phyloP scores from a whole-genome alignment of 306 rosid species.

The Ammopiptanthus mongolicus region DNA sequence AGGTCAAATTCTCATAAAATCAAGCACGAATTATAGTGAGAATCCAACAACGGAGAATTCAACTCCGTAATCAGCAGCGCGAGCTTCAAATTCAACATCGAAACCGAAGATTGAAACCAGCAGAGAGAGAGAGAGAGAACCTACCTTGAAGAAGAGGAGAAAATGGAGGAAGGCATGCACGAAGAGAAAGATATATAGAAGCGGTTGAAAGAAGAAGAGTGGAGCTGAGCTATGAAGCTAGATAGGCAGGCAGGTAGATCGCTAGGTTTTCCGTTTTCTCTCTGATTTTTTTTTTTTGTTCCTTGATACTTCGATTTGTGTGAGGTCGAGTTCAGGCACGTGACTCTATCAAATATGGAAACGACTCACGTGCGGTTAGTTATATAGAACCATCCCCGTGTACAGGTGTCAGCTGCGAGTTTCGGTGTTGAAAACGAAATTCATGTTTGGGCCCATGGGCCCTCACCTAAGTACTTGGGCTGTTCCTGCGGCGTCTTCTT shows the following conservation, averaged over 20 bases:
- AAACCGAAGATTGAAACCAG: not conserved
- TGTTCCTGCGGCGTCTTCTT: not conserved
- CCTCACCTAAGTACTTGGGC: not conserved
- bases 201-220: not conserved
- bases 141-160: constrained; percentile 22
- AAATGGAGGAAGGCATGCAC: not conserved
- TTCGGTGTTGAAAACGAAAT: not conserved
- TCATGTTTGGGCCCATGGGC: not conserved
- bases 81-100: not conserved
- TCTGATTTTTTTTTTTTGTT: not conserved
- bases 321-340: constrained; percentile 43
- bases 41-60: not conserved
- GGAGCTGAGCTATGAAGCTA: not conserved
- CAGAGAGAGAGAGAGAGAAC: not conserved
- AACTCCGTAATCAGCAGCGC: not conserved
- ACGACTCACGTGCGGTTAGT: constrained; percentile 42
- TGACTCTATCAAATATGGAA: constrained; percentile 35
- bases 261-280: constrained; percentile 19
- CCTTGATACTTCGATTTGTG: not conserved
- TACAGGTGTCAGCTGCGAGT: not conserved
- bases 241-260: not conserved
- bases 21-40: not conserved
- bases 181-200: not conserved
- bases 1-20: not conserved
- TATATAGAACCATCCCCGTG: not conserved